Evolutionary conservation across 2,329 filamentous ascomycete genomes (phyloP), one percentile per base, ranked within the genome.

Genomic region (Penicillium sumatraense): DNA sequence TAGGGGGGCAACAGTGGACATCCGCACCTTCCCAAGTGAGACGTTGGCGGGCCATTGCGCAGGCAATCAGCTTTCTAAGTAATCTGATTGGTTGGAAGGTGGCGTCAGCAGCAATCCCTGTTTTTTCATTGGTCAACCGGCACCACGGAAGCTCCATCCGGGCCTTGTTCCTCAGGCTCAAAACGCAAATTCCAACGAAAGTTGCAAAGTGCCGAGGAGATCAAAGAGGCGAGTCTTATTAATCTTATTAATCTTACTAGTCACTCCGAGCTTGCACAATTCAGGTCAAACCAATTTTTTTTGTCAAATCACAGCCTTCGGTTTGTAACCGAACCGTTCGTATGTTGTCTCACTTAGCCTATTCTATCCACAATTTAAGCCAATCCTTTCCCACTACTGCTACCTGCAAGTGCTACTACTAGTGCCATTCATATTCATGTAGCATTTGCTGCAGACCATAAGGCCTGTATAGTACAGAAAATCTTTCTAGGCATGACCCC

Each of bases 51-150:
- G 54, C 51, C 56, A 26, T 33, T 57, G 54, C 51, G 38, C 38
- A 53, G 67, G 67, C 64, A 72, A 72, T 61, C 68, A 62, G 53
- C 54, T 66, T 68, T 72, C 3, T 45, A 1, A 2, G 1, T 0
- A 0, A 5, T 3, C 0, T 64, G 27, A 72, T 71, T 72, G 66
- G 70, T 21, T 5, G 5, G n/a, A 13, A 5, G 29, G 23, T 11
- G 5, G 5, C 35, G 62, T 66, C 47, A 66, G 55, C 63, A 57
- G 11, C 50, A 63, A 65, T 70, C n/a, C 46, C 1, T 7, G 1
- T 3, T 5, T 33, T 45, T 18, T 61, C 20, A 68, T 71, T 72
- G 65, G 70, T 20, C 21, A 38, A 21, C 51, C 51, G 49, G n/a
- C 48, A 42, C 40, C 20, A 35, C 51, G 45, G 51, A 31, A 46